Evolutionary conservation across 345 rosid genomes (phyloP), one percentile per base, ranked within the genome.

Genomic region (Draba incana): DNA sequence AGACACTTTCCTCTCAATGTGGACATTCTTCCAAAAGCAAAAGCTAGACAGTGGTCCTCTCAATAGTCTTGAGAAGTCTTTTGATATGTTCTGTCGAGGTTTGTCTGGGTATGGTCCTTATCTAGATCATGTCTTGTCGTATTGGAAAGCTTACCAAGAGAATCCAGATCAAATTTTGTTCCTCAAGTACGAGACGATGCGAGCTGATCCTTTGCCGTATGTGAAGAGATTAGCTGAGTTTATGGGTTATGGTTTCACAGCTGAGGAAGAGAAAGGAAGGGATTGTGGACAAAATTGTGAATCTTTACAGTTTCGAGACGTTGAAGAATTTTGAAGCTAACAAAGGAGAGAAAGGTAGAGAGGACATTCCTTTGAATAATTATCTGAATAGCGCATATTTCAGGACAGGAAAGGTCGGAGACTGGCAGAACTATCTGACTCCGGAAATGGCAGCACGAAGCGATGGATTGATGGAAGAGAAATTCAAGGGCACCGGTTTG

Each of bases 1-100:
- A 64, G 84, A 83, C 20, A 70, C 64, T 13, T 62, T 83, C 15
- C 74, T 83, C 23, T 82, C 82, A 0, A 37, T 37, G 70, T 80
- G 78, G 75, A 71, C 42, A 7, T 80, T 78, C 44, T 65, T 28
- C 57, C 47, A 60, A 52, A 74, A 77, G 75, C 10, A 23, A 52
- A 11, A 12, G 3, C 2, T 24, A 47, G 13, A 39, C 20, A 8
- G 12, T 2, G 68, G 68, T 4, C 70, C 70, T 13, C 25, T 70
- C n/a, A 45, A 46, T 23, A 24, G 55, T 45, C 71, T 70, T 0
- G 81, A 81, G 57, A 63, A 33, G 14, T 48, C 35, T 48, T 63
- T 63, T 63, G 68, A 63, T 63, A 63, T 48, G 68, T 64, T 64
- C 5, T 64, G 48, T 49, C 62, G 46, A 7, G 76, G 65, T 47